Conservation (phyloP, 2,329 filamentous ascomycete species). For the Trichoderma oligosporum region DNA sequence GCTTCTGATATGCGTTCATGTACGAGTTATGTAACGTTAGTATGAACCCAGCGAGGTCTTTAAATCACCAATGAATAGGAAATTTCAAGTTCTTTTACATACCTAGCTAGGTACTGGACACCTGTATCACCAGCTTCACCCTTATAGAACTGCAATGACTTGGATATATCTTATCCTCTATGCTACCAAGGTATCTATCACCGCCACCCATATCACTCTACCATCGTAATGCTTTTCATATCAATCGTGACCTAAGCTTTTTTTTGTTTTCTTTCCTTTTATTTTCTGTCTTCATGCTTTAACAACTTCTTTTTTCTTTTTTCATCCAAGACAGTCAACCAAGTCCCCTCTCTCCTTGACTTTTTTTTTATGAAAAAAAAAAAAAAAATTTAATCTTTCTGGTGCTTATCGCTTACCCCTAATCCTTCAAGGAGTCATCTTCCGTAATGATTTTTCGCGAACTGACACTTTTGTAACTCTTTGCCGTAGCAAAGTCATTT, state of each 20-base stretch:
- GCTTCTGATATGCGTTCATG: not conserved
- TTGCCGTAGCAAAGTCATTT: not conserved
- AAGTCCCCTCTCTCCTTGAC: not conserved
- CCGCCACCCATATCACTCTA: not conserved
- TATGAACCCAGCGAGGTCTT: not conserved
- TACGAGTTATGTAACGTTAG: not conserved
- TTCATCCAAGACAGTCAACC: not conserved
- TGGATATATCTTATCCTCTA: constrained; percentile 3
- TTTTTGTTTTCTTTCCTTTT: not conserved
- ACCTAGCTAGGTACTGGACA: too few relatives aligned
- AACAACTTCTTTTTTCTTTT: not conserved
- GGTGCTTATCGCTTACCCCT: too few relatives aligned
- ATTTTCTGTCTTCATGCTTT: not conserved
- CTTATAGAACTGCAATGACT: not conserved
- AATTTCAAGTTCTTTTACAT: too few relatives aligned
- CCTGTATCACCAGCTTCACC: too few relatives aligned
- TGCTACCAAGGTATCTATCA: constrained; percentile 18
- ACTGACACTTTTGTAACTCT: not conserved
- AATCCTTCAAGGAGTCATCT: not conserved
- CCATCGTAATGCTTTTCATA: constrained; percentile 12
- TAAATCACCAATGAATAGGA: too few relatives aligned
- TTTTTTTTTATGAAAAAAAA: not conserved
- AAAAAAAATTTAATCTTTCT: too few relatives aligned
- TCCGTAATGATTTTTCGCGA: not conserved
- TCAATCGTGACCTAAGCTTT: not conserved